Percentiles rank a stretch among this genome's conserved stretches.
These are phyloP conservation scores for Dionaea muscipula DNA, from an alignment of 179 eudicot genomes.

Conservation along the genomic window DNA sequence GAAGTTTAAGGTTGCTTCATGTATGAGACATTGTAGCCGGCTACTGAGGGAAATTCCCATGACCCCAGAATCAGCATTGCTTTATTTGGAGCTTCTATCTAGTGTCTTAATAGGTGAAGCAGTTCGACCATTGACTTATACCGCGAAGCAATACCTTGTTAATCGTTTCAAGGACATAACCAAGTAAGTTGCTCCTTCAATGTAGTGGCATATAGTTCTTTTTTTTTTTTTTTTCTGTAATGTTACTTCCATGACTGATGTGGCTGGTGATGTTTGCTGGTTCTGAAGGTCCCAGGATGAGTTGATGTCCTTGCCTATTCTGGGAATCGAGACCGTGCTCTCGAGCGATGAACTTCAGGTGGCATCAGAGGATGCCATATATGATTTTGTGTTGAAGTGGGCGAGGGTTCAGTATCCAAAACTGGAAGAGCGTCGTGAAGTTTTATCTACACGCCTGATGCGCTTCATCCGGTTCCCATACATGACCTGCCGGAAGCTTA, in stretches of 20 bases:
- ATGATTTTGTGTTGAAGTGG: conserved; percentile 81
- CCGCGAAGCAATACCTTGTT: conserved; percentile 84
- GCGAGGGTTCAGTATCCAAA: conserved; percentile 53
- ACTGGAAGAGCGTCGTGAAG: conserved; percentile 68
- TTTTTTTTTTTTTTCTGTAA: neutral
- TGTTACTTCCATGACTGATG: neutral
- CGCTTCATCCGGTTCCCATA: conserved; percentile 72
- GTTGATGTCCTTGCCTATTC: conserved; percentile 65
- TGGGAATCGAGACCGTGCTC: conserved; percentile 77
- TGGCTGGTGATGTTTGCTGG: too few relatives aligned
- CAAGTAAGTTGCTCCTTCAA: conserved; percentile 38
- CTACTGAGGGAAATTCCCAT: conserved; percentile 62
- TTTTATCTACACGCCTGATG: conserved; percentile 58
- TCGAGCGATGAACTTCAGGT: conserved; percentile 82
- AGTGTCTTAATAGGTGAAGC: conserved; percentile 96
- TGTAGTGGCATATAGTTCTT: neutral
- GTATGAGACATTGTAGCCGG: conserved; percentile 84
- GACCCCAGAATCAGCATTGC: conserved; percentile 87
- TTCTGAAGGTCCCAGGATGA: conserved; percentile 68
- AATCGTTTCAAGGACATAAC: conserved; percentile 68
- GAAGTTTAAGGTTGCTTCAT: conserved; percentile 93
- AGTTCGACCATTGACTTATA: conserved; percentile 89
- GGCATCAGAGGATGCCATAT: conserved; percentile 92
- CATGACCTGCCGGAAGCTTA: conserved; percentile 79
- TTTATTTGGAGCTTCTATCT: conserved; percentile 90